A percentile compares a stretch with the other conserved stretches of the same genome.
Evolutionary conservation across 176 grass and related monocot genomes (phyloP).

Genomic region (Dendrocalamus sinicus): DNA sequence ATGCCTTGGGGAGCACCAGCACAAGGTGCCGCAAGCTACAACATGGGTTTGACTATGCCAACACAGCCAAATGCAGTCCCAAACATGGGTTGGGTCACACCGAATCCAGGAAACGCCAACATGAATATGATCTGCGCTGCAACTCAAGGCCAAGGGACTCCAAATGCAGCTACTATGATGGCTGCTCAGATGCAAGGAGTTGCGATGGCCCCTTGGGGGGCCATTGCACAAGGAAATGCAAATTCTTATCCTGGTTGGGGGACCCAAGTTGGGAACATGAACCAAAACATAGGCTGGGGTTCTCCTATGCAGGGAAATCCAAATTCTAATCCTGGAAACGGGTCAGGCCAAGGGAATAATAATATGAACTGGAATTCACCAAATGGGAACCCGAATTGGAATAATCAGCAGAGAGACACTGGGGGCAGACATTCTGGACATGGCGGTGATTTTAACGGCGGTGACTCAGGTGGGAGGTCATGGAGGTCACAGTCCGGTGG

Average conservation of each 20-base stretch:
- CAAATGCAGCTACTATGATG: slow-evolving; percentile 59
- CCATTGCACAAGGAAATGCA: slow-evolving; percentile 58
- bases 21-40: slow-evolving; percentile 67
- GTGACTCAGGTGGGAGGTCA: slow-evolving; percentile 48
- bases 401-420: slow-evolving; percentile 53
- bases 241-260: slow-evolving; percentile 73
- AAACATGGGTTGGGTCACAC: slow-evolving; percentile 66
- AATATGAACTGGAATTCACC: slow-evolving; percentile 56
- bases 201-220: slow-evolving; percentile 59
- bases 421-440: slow-evolving; percentile 52
- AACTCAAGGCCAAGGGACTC: slow-evolving; percentile 48
- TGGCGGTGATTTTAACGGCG: slow-evolving; percentile 31
- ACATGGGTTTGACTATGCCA: slow-evolving; percentile 69
- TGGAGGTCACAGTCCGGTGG: slow-evolving; percentile 44
- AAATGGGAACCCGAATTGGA: slow-evolving; percentile 53
- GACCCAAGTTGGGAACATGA: slow-evolving; percentile 54
- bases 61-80: slow-evolving; percentile 59
- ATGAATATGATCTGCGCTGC: slow-evolving; percentile 64
- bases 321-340: slow-evolving; percentile 52
- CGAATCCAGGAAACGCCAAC: slow-evolving; percentile 66
- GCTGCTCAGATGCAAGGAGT: slow-evolving; percentile 71
- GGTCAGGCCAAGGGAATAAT: slow-evolving; percentile 59
- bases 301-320: slow-evolving; percentile 61
- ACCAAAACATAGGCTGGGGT: slow-evolving; percentile 56
- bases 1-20: slow-evolving; percentile 58